Conservation (phyloP, 257 asterid species). For the Primulina tabacum region DNA sequence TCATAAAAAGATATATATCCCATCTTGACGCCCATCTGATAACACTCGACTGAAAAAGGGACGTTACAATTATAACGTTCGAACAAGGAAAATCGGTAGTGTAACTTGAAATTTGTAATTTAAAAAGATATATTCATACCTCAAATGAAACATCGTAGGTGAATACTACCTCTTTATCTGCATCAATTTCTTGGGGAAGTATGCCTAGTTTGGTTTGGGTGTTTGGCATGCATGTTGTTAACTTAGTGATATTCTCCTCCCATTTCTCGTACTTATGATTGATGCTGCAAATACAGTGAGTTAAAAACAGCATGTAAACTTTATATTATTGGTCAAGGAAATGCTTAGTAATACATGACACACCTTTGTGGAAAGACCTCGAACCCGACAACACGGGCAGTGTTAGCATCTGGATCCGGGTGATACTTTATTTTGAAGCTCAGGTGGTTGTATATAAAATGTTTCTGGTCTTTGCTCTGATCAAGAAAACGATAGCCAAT, state of each 20-base stretch:
- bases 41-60: conserved; percentile 40
- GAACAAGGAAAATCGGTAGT: background rate
- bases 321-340: conserved; percentile 4
- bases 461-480: conserved; percentile 39
- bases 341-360: conserved; percentile 18
- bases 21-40: conserved; percentile 61
- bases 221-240: conserved; percentile 34
- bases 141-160: conserved; percentile 51
- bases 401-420: conserved; percentile 36
- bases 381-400: conserved; percentile 52
- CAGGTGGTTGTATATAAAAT: conserved; percentile 47
- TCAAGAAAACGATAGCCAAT: conserved; percentile 5
- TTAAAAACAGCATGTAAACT: background rate
- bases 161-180: conserved; percentile 43
- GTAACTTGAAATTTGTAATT: background rate
- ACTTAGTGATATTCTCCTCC: conserved; percentile 38
- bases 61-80: background rate
- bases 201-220: conserved; percentile 21
- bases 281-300: conserved; percentile 27
- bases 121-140: conserved; percentile 28
- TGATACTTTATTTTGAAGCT: conserved; percentile 53
- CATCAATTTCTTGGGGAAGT: conserved; percentile 44
- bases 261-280: conserved; percentile 42
- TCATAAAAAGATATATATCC: conserved; percentile 50
- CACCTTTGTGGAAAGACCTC: conserved; percentile 56